Evolutionary conservation across 257 asterid species (phyloP).

Genomic region (Rubia yunnanensis): DNA sequence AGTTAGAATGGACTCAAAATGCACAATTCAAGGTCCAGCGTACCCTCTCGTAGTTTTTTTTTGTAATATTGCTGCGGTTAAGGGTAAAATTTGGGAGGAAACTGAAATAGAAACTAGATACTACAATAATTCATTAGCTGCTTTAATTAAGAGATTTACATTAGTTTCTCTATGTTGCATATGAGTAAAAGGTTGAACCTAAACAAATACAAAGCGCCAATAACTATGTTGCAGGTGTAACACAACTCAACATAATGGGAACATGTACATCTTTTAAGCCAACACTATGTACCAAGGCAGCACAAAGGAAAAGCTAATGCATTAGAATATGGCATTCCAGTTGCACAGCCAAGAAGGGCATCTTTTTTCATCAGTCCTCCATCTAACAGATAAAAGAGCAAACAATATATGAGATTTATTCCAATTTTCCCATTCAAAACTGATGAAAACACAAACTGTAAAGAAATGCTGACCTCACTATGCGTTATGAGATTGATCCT

Average conservation of each 20-base stretch:
- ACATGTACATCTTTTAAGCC: background rate
- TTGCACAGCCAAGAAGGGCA: background rate
- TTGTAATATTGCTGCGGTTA: background rate
- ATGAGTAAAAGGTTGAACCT: background rate
- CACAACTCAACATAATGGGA: background rate
- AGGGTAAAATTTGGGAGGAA: background rate
- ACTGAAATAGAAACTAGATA: background rate
- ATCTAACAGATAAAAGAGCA: background rate
- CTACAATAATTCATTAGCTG: background rate
- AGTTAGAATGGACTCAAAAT: slow-evolving; percentile 27
- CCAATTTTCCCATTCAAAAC: background rate
- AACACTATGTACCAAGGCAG: background rate
- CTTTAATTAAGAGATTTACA: background rate
- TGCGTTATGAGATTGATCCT: slow-evolving; percentile 71
- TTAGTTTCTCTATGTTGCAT: background rate
- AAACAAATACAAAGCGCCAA: background rate
- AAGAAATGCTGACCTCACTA: slow-evolving; percentile 37
- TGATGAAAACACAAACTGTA: background rate
- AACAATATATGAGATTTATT: background rate
- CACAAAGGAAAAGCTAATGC: background rate
- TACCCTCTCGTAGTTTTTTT: slow-evolving; percentile 15
- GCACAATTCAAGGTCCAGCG: slow-evolving; percentile 21
- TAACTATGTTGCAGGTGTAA: background rate
- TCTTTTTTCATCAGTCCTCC: background rate
- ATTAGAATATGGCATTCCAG: background rate